These are phyloP conservation scores for Sphaerobolus stellatus DNA, from an alignment of 1,284 basidiomycete species.

Conservation along the genomic window DNA sequence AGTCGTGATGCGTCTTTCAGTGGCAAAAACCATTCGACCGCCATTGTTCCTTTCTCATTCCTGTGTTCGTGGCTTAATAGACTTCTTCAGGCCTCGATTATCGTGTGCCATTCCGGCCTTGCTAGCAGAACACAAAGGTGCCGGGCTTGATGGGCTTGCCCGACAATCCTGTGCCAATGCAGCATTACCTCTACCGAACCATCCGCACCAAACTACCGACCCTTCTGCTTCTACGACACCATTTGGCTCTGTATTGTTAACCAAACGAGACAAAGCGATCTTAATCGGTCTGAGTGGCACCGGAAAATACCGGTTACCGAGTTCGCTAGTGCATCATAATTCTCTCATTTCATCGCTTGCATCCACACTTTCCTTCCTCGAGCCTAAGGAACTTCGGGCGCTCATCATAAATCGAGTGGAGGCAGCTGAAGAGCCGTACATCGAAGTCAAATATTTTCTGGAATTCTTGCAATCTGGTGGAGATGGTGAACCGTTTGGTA, in stretches of 20 bases:
- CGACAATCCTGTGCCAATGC: too few relatives aligned
- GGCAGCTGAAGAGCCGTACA: neutral
- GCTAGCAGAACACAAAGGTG: too few relatives aligned
- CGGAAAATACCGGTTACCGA: neutral
- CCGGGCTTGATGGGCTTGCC: too few relatives aligned
- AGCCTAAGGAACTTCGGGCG: neutral
- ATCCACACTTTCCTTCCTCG: neutral
- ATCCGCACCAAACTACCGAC: neutral
- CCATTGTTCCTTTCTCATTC: neutral
- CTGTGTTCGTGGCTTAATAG: neutral
- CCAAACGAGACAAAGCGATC: neutral
- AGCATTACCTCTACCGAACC: neutral
- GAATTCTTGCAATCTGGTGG: slow-evolving; percentile 5
- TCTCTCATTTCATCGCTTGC: neutral
- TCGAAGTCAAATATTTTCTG: neutral
- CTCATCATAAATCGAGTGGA: neutral
- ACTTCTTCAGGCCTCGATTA: slow-evolving; percentile 1
- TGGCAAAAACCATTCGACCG: neutral
- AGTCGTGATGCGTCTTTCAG: neutral
- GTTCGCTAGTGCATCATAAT: neutral
- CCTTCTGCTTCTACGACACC: neutral
- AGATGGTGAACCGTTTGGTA: neutral
- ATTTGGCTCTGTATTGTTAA: neutral
- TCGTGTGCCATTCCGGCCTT: neutral
- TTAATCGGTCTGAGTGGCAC: neutral